Evolutionary conservation across 208 protist genomes (phyloP).

Genomic region (Crithidia expoeki): DNA sequence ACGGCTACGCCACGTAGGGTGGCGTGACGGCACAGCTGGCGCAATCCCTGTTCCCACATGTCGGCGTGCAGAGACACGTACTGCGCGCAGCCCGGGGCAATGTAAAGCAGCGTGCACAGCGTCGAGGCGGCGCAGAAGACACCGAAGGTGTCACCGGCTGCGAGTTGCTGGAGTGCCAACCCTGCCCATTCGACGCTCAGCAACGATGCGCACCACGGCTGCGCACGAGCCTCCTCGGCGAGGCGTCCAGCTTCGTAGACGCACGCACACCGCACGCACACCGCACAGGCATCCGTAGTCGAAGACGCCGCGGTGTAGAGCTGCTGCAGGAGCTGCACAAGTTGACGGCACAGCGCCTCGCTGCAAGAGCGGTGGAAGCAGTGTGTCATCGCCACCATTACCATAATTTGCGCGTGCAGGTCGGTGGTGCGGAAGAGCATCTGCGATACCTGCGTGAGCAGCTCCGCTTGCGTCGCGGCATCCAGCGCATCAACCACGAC

Average conservation of each 20-base stretch:
- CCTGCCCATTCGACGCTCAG: constrained; percentile 14
- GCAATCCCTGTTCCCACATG: constrained; percentile 20
- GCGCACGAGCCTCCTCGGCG: constrained; percentile 20
- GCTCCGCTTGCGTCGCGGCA: constrained; percentile 18
- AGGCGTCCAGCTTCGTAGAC: constrained; percentile 28
- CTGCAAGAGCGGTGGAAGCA: constrained; percentile 31
- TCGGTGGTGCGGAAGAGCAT: constrained; percentile 26
- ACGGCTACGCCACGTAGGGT: constrained; percentile 17
- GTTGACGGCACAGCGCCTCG: constrained; percentile 23
- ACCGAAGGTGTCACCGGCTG: constrained; percentile 18
- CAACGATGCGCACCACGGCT: constrained; percentile 18
- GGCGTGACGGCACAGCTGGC: constrained; percentile 20
- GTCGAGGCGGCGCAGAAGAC: constrained; percentile 27
- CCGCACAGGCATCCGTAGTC: background rate
- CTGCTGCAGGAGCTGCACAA: constrained; percentile 24
- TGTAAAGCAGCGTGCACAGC: constrained; percentile 29
- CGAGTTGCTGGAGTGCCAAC: constrained; percentile 14
- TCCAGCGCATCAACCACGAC: constrained; percentile 32
- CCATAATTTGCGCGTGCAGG: constrained; percentile 24
- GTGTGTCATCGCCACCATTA: constrained; percentile 29
- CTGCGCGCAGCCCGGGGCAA: background rate
- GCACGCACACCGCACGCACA: constrained; percentile 29
- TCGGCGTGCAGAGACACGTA: background rate
- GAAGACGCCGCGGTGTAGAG: constrained; percentile 2
- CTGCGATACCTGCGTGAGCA: constrained; percentile 30